Evolutionary conservation across 2,329 filamentous ascomycete species (phyloP), one percentile per base, ranked within the genome.

Genomic region (Fonsecaea monophora): DNA sequence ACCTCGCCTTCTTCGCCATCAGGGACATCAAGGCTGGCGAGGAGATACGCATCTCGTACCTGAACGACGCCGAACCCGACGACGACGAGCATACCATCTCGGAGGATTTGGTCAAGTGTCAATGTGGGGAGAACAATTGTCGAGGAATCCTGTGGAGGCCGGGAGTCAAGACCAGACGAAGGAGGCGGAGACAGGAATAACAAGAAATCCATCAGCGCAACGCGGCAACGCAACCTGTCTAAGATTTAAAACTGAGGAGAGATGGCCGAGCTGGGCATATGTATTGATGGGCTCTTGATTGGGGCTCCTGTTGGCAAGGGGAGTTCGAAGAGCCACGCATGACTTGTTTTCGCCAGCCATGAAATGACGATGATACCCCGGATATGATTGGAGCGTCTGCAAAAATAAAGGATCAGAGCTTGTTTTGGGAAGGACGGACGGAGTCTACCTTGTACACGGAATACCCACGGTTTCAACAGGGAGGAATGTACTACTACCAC

Each of bases 41-140:
- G 0, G 82, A 84, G 60, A 68, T 84, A 0, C 82, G 81, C 0
- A 83, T 84, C 32, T 81, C 83, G 54, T 84, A 84, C 0, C 63
- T 65, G 7, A 53, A 42, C 25, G 61, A 25, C 21, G 69, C 67
- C 35, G 50, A 12, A 21, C 48, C 45, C 60, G 66, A 42, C 9
- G 65, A 64, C 9, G 67, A 64, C 9, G 59, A 21, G 59, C 30
- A 32, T 32, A 32, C 30, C 30, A 6, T 75, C 6, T 78, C 81
- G 7, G 77, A 81, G 0, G 75, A 74, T 25, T 77, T 80, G 0
- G 76, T 80, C 8, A 75, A 73, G 45, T 83, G 82, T 74, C 73
- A 80, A 1, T 83, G 82, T 59, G 81, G 81, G 0, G 80, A 79
- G 58, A 53, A 60, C 4, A 78, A 78, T 12, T 83, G 82, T 66